Evolutionary conservation across 129 eudicot genomes (phyloP).

Genomic region (Pulicaria dysenterica): DNA sequence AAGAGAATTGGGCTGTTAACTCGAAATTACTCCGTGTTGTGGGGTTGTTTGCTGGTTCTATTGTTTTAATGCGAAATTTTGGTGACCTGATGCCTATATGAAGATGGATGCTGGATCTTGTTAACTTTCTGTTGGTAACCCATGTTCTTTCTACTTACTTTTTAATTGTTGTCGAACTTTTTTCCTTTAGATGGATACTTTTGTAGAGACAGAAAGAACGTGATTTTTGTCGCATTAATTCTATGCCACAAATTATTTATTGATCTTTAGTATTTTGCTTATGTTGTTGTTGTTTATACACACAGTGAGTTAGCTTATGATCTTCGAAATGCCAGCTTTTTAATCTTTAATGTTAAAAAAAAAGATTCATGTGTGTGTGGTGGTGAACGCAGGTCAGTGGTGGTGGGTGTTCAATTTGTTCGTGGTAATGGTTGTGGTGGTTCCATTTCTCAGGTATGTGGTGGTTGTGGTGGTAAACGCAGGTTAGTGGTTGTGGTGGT

Average conservation of each 20-base stretch:
- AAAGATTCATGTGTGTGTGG: too few relatives aligned
- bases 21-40: conserved; percentile 51
- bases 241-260: conserved; percentile 1
- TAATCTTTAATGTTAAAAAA: neutral
- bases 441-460: too few relatives aligned
- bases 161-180: neutral
- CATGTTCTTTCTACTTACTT: neutral
- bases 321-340: neutral
- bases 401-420: too few relatives aligned
- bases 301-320: neutral
- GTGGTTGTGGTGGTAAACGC: too few relatives aligned
- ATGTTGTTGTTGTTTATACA: conserved; percentile 15
- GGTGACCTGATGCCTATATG: conserved; percentile 52
- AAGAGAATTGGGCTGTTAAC: conserved; percentile 67
- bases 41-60: conserved; percentile 53
- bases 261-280: neutral
- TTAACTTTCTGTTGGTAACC: too few relatives aligned
- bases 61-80: conserved; percentile 50
- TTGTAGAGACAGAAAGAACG: neutral
- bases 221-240: conserved; percentile 19
- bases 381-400: too few relatives aligned
- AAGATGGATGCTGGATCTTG: conserved; percentile 16
- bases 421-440: too few relatives aligned
- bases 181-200: conserved; percentile 5
- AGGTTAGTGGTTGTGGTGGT: too few relatives aligned